Evolutionary conservation across 1,139 yeast genomes (phyloP).

Genomic region (Saccharomycopsis hybrid): DNA sequence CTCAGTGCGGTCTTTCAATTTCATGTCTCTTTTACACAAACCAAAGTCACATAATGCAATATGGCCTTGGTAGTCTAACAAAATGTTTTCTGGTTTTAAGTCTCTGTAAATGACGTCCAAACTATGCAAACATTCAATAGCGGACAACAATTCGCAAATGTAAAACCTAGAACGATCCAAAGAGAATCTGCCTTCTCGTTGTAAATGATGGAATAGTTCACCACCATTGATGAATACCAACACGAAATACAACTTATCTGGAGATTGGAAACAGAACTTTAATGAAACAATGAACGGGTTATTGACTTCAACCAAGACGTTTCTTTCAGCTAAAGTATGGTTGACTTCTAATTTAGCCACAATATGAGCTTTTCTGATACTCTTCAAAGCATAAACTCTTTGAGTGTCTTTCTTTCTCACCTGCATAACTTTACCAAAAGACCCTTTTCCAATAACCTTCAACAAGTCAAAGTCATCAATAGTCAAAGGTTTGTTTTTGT

Average conservation of each 20-base stretch:
- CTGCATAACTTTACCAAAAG: constrained; percentile 98
- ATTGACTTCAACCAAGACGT: constrained; percentile 85
- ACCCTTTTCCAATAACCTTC: constrained; percentile 95
- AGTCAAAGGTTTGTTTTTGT: constrained; percentile 60
- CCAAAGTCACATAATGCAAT: constrained; percentile 97
- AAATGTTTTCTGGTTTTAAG: constrained; percentile 89
- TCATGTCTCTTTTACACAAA: constrained; percentile 90
- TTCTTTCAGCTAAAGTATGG: constrained; percentile 92
- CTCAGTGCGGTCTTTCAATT: constrained; percentile 77
- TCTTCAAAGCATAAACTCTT: constrained; percentile 88
- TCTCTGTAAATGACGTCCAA: constrained; percentile 92
- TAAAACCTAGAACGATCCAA: constrained; percentile 87
- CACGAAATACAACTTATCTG: constrained; percentile 85
- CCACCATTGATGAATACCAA: constrained; percentile 96
- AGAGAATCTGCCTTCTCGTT: constrained; percentile 83
- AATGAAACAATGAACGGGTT: constrained; percentile 98
- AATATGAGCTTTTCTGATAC: constrained; percentile 88
- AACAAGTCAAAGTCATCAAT: constrained; percentile 89
- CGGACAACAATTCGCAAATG: constrained; percentile 88
- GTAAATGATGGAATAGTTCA: constrained; percentile 90
- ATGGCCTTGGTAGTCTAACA: constrained; percentile 93
- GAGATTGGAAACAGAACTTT: constrained; percentile 90
- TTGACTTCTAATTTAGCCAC: constrained; percentile 92
- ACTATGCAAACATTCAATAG: constrained; percentile 85
- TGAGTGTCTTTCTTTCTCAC: constrained; percentile 92